Evolutionary conservation across 2,329 filamentous ascomycete species (phyloP), one percentile per base, ranked within the genome.

Genomic region (Sclerotinia sclerotiorum): DNA sequence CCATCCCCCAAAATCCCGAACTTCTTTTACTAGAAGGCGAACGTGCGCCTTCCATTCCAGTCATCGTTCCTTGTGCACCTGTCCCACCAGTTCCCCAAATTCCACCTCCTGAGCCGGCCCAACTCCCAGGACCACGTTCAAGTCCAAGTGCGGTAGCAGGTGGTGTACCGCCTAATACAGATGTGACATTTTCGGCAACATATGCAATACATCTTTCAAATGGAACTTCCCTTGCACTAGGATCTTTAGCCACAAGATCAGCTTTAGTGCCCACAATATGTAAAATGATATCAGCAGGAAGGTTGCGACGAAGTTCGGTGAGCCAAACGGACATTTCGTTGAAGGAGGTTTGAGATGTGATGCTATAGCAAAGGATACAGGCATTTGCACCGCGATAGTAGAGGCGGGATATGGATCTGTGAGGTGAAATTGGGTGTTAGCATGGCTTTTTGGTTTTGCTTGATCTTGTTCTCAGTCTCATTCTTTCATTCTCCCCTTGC

Each of bases 321-420:
- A 97, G 85, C 94, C 94, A 97, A 68, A 90, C 86, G 76, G 92
- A 93, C 93, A 97, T 97, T 80, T 97, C 93, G 74, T 88, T 85
- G 79, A 97, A 97, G 70, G 91, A 95, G 74, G 88, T 82, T 70
- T 90, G 89, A 79, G 94, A 90, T 70, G 93, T 97, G 78, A 97
- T 96, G 82, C 92, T 92, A 82, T 97, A 97, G 84, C 94, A 97
- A 58, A 97, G 86, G 70, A 97, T 92, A 76, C 92, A 95, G 69
- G 94, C 94, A 77, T 97, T 94, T 71, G 94, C 94, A 77, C 94
- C 94, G 77, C 94, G 90, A 81, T 99, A 99, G 83, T 98, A 98
- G 66, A 99, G 87, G 68, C 94, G 90, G 13, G 93, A 96, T 76
- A 99, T 98, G 71, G 91, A 94, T 74, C 75, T 77, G 55, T 58